Evolutionary conservation across 257 asterid genomes (phyloP), one percentile per base, ranked within the genome.

Genomic region (Solanum boliviense): DNA sequence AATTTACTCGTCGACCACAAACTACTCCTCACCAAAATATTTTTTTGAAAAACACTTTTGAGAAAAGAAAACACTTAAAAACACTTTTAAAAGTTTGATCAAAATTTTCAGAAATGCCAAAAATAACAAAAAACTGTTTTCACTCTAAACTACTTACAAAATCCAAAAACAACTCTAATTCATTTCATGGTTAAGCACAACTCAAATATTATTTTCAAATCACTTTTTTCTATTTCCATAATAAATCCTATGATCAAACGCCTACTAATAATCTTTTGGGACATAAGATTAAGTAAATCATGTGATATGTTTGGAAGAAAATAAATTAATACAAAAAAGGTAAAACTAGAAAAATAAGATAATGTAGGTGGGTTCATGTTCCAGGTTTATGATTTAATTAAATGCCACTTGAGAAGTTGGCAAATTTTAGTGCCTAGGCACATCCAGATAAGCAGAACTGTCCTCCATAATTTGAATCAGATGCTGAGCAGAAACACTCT

Each of bases 401-500:
- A 39, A 6, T 76, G 4, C 85, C 85, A 46, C 85, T 82, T 16
- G 70, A 29, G 70, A 82, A 48, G 70, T 70, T 46, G 70, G 85
- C 85, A 81, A 48, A 88, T 41, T 39, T 56, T 74, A 84, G 87
- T 83, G 67, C 87, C 87, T 87, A 70, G 81, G 34, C 70, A 87
- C 35, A 83, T 32, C 48, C 56, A 87, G 68, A 76, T 62, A 87
- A 90, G 90, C 87, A 87, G 60, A 86, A 87, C 84, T 87, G 90
- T 89, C 87, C 67, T 70, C 89, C 91, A 46, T 29, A 15, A 46
- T 44, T 46, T 9, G 10, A 46, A 81, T 81, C 68, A 81, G 68
- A 79, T 44, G 67, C 85, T 79, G 27, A 79, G 85, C 85, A 27
- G 36, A 81, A 81, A 46, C 27, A 29, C 85, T 46, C 62, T 38